phyloP scores from a whole-genome alignment of 768 basidiomycete species.

The Tephrocybe sp. region DNA sequence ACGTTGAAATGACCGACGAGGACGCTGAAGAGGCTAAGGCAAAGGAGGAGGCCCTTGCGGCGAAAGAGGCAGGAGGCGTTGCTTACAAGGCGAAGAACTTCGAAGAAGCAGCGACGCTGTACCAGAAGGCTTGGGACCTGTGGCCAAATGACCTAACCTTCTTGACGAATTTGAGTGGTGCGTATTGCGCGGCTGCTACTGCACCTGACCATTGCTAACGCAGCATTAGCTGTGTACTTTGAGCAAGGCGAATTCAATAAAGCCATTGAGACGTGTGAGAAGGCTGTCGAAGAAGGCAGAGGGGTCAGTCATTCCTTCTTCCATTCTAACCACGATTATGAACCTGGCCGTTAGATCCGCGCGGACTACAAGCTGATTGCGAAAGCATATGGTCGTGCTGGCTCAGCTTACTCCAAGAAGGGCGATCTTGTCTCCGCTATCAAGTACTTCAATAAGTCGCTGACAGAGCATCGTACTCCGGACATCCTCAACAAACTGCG shows the following conservation, averaged over 20 bases:
- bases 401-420: conserved; percentile 81
- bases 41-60: conserved; percentile 75
- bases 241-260: conserved; percentile 92
- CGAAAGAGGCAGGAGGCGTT: conserved; percentile 75
- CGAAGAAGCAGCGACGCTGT: conserved; percentile 69
- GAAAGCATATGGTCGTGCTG: conserved; percentile 90
- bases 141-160: conserved; percentile 94
- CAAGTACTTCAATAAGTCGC: conserved; percentile 90
- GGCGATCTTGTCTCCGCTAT: conserved; percentile 73
- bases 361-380: conserved; percentile 95
- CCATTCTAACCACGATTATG: background rate
- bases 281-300: conserved; percentile 95
- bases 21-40: conserved; percentile 68
- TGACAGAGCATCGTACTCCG: conserved; percentile 95
- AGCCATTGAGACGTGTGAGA: conserved; percentile 87
- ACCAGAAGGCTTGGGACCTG: conserved; percentile 86
- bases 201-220: background rate
- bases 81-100: conserved; percentile 89
- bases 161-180: conserved; percentile 87
- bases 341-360: conserved; percentile 48
- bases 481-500: conserved; percentile 89
- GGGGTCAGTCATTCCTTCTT: conserved; percentile 35
- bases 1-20: conserved; percentile 67
- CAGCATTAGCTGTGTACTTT: conserved; percentile 75
- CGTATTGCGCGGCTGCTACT: conserved; percentile 15